Percentiles rank a stretch among this genome's conserved stretches.
These are phyloP conservation scores for Piromyces sp. DNA, from an alignment of 192 early-diverging fungal species.

Conservation along the genomic window DNA sequence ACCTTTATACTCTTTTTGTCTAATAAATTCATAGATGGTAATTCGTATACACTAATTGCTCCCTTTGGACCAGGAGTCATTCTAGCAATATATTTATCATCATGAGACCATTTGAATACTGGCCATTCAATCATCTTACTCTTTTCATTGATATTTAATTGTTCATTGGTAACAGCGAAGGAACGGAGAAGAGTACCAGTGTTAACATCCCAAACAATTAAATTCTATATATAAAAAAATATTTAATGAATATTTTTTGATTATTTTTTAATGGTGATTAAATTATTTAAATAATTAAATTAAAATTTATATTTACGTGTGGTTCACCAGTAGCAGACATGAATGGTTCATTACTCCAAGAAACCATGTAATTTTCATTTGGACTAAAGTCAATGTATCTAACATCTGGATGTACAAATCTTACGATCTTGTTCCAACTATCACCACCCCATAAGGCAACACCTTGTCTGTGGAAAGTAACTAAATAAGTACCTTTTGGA, in stretches of 20 bases:
- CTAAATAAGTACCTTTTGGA: slow-evolving; percentile 78
- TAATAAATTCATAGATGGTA: slow-evolving; percentile 79
- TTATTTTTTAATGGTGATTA: no score
- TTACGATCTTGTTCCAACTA: slow-evolving; percentile 73
- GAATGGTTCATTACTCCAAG: slow-evolving; percentile 78
- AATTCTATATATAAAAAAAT: slow-evolving; percentile 6
- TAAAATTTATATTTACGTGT: slow-evolving; percentile 14
- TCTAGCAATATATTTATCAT: slow-evolving; percentile 87
- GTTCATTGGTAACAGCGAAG: slow-evolving; percentile 38
- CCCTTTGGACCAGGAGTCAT: slow-evolving; percentile 47
- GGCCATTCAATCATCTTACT: slow-evolving; percentile 59
- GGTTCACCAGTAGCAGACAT: slow-evolving; percentile 40
- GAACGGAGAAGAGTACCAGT: slow-evolving; percentile 76
- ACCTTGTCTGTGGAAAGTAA: slow-evolving; percentile 85
- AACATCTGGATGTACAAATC: slow-evolving; percentile 80
- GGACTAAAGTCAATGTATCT: slow-evolving; percentile 84
- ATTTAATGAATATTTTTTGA: no score
- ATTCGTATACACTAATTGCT: slow-evolving; percentile 73
- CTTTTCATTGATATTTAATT: not conserved
- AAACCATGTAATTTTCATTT: slow-evolving; percentile 83
- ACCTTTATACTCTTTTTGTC: slow-evolving; percentile 87
- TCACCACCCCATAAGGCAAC: slow-evolving; percentile 92
- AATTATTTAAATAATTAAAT: not conserved
- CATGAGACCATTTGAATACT: slow-evolving; percentile 90
- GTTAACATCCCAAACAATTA: slow-evolving; percentile 77